A percentile compares a stretch with the other conserved stretches of the same genome.
These are phyloP conservation scores for Penicillium simplicissimum DNA, from an alignment of 495 filamentous ascomycete species.

Conservation along the genomic window DNA sequence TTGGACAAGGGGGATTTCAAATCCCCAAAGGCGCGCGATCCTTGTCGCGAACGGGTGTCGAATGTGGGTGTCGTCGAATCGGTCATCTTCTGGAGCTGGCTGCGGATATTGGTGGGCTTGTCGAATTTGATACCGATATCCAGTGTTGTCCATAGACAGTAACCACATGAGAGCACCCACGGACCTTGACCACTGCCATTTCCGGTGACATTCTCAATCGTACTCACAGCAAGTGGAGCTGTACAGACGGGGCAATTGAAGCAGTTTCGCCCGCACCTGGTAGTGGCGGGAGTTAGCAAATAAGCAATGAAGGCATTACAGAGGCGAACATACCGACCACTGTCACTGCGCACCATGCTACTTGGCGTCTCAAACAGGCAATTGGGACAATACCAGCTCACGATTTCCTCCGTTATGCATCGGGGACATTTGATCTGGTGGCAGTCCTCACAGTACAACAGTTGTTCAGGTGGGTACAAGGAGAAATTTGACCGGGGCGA, in stretches of 20 bases:
- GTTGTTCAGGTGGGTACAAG: slow-evolving; percentile 88
- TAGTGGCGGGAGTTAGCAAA: slow-evolving; percentile 16
- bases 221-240: slow-evolving; percentile 72
- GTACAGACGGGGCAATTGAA: slow-evolving; percentile 91
- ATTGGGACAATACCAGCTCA: slow-evolving; percentile 92
- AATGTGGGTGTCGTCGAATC: slow-evolving; percentile 25
- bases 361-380: slow-evolving; percentile 95
- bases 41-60: slow-evolving; percentile 34
- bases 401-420: slow-evolving; percentile 88
- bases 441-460: slow-evolving; percentile 95
- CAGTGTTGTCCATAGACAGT: slow-evolving; percentile 87
- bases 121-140: slow-evolving; percentile 91
- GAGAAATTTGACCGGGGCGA: slow-evolving; percentile 83
- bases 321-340: slow-evolving; percentile 69
- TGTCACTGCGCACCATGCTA: slow-evolving; percentile 85
- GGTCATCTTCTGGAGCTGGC: slow-evolving; percentile 63
- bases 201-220: slow-evolving; percentile 54
- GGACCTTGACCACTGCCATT: slow-evolving; percentile 55
- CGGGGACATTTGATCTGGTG: slow-evolving; percentile 91
- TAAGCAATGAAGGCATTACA: not conserved
- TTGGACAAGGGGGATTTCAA: slow-evolving; percentile 45
- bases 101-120: slow-evolving; percentile 78
- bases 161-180: slow-evolving; percentile 80
- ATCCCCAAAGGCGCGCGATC: slow-evolving; percentile 37
- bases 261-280: slow-evolving; percentile 89